Base-by-base conservation (phyloP, 202 grass and related monocot genomes). In the Carex sylvatica region DNA sequence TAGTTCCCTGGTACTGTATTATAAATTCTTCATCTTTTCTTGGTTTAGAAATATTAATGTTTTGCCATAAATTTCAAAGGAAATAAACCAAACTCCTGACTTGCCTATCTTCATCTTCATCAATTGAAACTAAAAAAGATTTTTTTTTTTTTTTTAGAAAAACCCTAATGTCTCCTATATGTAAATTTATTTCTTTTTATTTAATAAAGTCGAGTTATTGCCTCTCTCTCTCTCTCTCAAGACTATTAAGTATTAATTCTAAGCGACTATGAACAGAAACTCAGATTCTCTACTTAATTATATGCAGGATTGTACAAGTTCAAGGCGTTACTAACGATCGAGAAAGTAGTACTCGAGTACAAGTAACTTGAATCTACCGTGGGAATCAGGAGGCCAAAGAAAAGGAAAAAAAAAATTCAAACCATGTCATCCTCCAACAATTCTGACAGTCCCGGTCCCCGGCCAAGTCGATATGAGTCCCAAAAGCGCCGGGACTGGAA, bases 401-500 rank as follows among this genome's bases (percentile, higher is more conserved):
- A 19, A 19, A n/a, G 15, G 31, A 0, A 35, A 40, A 55, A 61
- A 56, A 54, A 3, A 12, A 24, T 7, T 42, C n/a, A 62, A 18
- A 61, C 55, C 88, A 91, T 91, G 88, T 85, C 89, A 38, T 91
- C 87, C 74, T 65, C 83, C 6, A 71, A 83, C 56, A 84, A 72
- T 70, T 90, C 80, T 6, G 94, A 93, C 70, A 92, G 90, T 78
- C 83, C 88, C 0, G 89, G 86, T 20, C 14, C 83, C 19, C 86
- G 95, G 61, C 95, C 90, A 70, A 98, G 95, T 82, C 61, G 95
- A 44, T 98, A 98, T 80, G 95, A 98, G 77, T 98, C 92, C 73
- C 92, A 98, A 87, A 98, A 98, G 87, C 90, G 95, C 1, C 92
- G 95, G 4, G 95, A 98, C 86, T 98, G 92, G 95, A 91, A 98